A percentile compares a stretch with the other conserved stretches of the same genome.
Conservation (phyloP, 2,329 filamentous ascomycete genomes). For the Coleophoma cylindrospora region DNA sequence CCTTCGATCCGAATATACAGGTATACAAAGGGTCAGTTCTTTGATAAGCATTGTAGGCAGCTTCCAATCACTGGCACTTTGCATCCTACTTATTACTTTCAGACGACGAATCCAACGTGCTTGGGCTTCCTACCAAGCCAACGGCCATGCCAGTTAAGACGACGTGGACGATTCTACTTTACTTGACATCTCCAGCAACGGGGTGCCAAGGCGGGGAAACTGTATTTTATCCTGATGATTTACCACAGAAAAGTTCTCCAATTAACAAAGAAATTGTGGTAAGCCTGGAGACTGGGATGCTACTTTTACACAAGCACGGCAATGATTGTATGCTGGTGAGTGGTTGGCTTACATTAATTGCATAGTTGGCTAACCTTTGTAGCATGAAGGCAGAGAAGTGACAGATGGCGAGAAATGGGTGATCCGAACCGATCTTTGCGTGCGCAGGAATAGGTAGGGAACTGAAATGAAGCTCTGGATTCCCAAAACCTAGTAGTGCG, state of each 20-base stretch:
- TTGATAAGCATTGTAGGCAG: conserved; percentile 81
- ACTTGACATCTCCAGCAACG: conserved; percentile 70
- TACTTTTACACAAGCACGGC: conserved; percentile 83
- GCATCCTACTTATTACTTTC: background rate
- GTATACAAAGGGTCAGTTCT: conserved; percentile 82
- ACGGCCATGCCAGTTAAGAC: conserved; percentile 55
- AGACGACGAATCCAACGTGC: conserved; percentile 84
- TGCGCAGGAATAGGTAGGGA: conserved; percentile 38
- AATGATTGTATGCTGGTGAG: conserved; percentile 75
- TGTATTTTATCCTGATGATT: conserved; percentile 77
- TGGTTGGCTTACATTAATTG: conserved; percentile 9
- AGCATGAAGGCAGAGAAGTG: conserved; percentile 82
- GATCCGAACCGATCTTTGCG: conserved; percentile 75
- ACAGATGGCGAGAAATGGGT: conserved; percentile 85
- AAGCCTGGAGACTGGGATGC: conserved; percentile 75
- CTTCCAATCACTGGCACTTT: background rate
- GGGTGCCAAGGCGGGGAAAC: conserved; percentile 84
- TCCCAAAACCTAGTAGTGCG: too few species aligned
- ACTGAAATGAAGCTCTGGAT: background rate
- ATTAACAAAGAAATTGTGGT: conserved; percentile 62
- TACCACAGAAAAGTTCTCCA: conserved; percentile 37
- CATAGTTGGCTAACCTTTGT: conserved; percentile 5
- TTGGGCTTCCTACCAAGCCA: conserved; percentile 49
- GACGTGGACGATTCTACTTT: conserved; percentile 88
- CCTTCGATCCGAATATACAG: conserved; percentile 87